Conservation (phyloP, 2,329 filamentous ascomycete genomes). For the Fonsecaea pedrosoi region DNA sequence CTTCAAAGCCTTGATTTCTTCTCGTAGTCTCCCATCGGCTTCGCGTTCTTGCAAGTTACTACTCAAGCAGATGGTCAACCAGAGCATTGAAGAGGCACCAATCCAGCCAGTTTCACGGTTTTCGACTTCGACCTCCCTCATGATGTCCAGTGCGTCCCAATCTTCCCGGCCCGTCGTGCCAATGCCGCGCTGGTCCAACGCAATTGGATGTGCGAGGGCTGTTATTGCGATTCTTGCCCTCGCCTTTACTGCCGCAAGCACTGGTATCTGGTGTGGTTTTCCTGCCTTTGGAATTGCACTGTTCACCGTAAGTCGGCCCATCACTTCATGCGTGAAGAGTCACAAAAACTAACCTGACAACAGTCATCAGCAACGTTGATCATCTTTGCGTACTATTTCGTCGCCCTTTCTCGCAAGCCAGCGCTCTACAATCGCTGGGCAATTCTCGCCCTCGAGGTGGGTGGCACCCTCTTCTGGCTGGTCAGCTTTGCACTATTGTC, state of each 20-base stretch:
- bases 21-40: background rate
- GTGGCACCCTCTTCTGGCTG: conserved; percentile 37
- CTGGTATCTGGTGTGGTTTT: conserved; percentile 33
- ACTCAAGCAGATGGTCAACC: conserved; percentile 22
- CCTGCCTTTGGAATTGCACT: conserved; percentile 33
- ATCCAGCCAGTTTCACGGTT: conserved; percentile 28
- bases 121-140: conserved; percentile 29
- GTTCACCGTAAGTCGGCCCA: conserved; percentile 35
- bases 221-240: conserved; percentile 33
- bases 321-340: background rate
- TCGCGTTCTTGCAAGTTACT: background rate
- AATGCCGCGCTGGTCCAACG: conserved; percentile 37
- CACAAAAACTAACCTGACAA: conserved; percentile 2
- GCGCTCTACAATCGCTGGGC: conserved; percentile 37
- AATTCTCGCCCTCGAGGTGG: conserved; percentile 35
- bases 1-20: background rate
- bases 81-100: conserved; percentile 9
- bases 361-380: conserved; percentile 34
- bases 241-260: conserved; percentile 32
- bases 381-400: conserved; percentile 37
- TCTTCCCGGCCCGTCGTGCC: conserved; percentile 29
- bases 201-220: conserved; percentile 35
- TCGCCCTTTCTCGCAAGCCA: conserved; percentile 33
- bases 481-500: conserved; percentile 31
- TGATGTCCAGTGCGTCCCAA: conserved; percentile 19